phyloP scores from a whole-genome alignment of 345 rosid species.

The Hevea brasiliensis region DNA sequence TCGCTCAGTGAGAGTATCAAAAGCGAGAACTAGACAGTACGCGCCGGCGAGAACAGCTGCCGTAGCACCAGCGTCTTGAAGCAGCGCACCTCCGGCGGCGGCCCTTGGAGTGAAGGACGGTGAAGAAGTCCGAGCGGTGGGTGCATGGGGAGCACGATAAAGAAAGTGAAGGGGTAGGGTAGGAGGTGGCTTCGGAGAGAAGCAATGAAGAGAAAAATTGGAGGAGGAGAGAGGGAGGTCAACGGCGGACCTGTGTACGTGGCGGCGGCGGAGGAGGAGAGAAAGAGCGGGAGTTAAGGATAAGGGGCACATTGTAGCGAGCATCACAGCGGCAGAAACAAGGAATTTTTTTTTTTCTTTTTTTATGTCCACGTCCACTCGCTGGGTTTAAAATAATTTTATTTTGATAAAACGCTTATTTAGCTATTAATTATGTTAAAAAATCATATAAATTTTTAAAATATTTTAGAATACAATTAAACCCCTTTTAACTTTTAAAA shows the following conservation, averaged over 20 bases:
- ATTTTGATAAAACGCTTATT: no score
- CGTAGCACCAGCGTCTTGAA: conserved; percentile 71
- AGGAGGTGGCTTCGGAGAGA: not conserved
- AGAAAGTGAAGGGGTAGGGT: not conserved
- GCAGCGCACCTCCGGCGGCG: conserved; percentile 25
- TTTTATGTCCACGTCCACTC: no score
- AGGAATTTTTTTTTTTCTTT: no score
- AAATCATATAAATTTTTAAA: no score
- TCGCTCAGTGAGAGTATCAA: conserved; percentile 61
- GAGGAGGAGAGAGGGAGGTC: not conserved
- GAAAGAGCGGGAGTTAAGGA: not conserved
- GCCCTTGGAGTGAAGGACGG: conserved; percentile 7
- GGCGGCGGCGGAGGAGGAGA: not conserved
- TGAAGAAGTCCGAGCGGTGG: not conserved
- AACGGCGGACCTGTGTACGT: not conserved
- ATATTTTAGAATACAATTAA: no score
- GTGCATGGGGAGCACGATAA: not conserved
- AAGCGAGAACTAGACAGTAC: conserved; percentile 58
- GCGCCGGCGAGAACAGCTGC: conserved; percentile 73
- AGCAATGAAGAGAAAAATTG: not conserved
- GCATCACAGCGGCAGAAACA: no score
- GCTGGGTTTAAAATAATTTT: no score
- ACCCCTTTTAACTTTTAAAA: no score
- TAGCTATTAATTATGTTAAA: no score
- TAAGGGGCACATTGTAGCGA: not conserved